Conservation (phyloP, 768 basidiomycete genomes). For the Tephrocybe sp. region DNA sequence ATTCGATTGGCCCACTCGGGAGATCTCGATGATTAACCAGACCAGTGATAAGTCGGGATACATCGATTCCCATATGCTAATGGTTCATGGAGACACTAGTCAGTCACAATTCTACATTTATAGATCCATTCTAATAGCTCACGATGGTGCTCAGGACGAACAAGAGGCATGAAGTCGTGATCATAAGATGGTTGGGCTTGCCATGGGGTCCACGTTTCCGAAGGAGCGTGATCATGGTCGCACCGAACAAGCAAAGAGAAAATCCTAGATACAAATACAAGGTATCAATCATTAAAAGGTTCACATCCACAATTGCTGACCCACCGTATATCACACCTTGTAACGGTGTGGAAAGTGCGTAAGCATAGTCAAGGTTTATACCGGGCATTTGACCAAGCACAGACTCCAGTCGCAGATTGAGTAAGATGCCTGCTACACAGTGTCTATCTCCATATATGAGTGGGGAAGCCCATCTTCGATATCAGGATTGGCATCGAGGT, state of each 20-base stretch:
- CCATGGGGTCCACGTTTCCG: not conserved
- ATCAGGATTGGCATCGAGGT: no score
- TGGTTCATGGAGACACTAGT: not conserved
- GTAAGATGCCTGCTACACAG: no score
- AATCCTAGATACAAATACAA: not conserved
- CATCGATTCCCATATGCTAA: slow-evolving; percentile 7
- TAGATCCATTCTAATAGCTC: no score
- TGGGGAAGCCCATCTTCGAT: no score
- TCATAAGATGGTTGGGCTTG: not conserved
- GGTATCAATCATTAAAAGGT: not conserved
- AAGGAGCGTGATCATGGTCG: not conserved
- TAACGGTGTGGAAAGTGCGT: slow-evolving; percentile 1
- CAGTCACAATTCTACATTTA: no score
- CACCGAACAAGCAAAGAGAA: slow-evolving; percentile 3
- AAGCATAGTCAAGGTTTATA: not conserved
- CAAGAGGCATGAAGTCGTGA: not conserved
- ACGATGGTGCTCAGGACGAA: not conserved
- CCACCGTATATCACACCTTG: slow-evolving; percentile 1
- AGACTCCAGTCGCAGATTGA: no score
- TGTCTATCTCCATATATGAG: no score
- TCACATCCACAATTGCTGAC: not conserved
- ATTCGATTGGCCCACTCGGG: not conserved
- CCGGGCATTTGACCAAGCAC: no score
- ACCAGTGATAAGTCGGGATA: not conserved
- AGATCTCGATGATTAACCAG: not conserved